Evolutionary conservation across 305 asterid species (phyloP).

Genomic region (Fraxinus angustifolia): DNA sequence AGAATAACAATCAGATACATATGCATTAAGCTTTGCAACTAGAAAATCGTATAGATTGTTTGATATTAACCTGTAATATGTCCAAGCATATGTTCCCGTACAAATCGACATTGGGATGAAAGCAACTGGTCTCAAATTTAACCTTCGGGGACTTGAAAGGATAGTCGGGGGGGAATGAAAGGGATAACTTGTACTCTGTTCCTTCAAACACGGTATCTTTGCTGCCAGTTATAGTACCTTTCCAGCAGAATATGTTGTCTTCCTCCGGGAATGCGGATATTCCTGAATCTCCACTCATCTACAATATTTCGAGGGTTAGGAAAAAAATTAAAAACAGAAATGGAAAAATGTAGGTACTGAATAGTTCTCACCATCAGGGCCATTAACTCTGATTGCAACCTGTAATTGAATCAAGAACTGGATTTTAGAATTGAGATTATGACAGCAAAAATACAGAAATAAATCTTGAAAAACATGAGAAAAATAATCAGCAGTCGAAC

Average conservation of each 20-base stretch:
- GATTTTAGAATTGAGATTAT: not conserved
- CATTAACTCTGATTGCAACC: constrained; percentile 93
- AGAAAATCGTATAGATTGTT: not conserved
- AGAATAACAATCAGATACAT: not conserved
- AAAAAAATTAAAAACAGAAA: not conserved
- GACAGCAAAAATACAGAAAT: not conserved
- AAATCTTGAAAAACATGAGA: not conserved
- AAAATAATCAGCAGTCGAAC: not conserved
- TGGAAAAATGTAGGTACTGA: not conserved
- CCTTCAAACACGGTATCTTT: constrained; percentile 88
- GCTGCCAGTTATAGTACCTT: constrained; percentile 85
- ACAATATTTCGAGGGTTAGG: not conserved
- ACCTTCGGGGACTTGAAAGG: constrained; percentile 92
- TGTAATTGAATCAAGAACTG: constrained; percentile 26
- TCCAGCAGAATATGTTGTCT: constrained; percentile 91
- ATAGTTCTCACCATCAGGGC: constrained; percentile 73
- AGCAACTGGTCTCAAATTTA: constrained; percentile 84
- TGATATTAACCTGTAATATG: constrained; percentile 62
- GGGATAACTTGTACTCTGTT: constrained; percentile 75
- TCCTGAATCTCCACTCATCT: constrained; percentile 90
- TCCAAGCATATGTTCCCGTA: constrained; percentile 87
- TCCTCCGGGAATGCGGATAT: constrained; percentile 94
- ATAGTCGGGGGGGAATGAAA: constrained; percentile 64
- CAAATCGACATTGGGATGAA: constrained; percentile 82
- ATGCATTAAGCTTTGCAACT: not conserved